A percentile compares a stretch with the other conserved stretches of the same genome.
Evolutionary conservation across 306 rosid genomes (phyloP).

Genomic region (Leucaena leucocephala): DNA sequence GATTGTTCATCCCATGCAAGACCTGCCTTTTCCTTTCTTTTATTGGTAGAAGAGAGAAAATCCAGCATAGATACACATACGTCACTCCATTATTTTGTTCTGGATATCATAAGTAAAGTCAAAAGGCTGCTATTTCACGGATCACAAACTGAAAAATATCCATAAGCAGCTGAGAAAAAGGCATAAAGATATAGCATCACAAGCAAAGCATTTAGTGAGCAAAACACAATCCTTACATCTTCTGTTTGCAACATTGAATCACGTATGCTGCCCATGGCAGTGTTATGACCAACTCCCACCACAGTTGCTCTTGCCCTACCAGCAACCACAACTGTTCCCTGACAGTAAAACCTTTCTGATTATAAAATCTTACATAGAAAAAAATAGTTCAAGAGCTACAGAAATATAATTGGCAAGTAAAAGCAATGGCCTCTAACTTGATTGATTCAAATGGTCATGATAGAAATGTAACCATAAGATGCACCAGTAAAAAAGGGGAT

Average conservation of each 20-base stretch:
- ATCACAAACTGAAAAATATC: conserved; percentile 33
- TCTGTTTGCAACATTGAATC: conserved; percentile 92
- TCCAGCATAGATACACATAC: background rate
- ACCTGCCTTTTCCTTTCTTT: conserved; percentile 12
- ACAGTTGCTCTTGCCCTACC: conserved; percentile 97
- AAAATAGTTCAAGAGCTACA: too few species aligned
- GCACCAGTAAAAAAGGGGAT: background rate
- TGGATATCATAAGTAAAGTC: conserved; percentile 15
- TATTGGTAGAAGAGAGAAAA: conserved; percentile 23
- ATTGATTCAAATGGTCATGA: conserved; percentile 24
- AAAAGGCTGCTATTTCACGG: conserved; percentile 6
- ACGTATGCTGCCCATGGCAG: conserved; percentile 96
- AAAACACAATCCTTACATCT: conserved; percentile 68
- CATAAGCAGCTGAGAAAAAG: conserved; percentile 30
- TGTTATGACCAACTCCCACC: conserved; percentile 89
- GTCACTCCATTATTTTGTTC: conserved; percentile 23
- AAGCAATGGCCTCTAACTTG: conserved; percentile 14
- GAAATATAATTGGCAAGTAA: too few species aligned
- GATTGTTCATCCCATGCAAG: conserved; percentile 10
- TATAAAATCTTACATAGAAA: too few species aligned
- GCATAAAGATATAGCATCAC: conserved; percentile 26
- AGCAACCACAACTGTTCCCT: conserved; percentile 98
- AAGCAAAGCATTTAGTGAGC: conserved; percentile 6
- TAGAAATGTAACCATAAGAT: conserved; percentile 12
- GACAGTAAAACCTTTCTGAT: conserved; percentile 43